Base-by-base conservation (phyloP, 768 basidiomycete species). In the Scleroderma bovista region DNA sequence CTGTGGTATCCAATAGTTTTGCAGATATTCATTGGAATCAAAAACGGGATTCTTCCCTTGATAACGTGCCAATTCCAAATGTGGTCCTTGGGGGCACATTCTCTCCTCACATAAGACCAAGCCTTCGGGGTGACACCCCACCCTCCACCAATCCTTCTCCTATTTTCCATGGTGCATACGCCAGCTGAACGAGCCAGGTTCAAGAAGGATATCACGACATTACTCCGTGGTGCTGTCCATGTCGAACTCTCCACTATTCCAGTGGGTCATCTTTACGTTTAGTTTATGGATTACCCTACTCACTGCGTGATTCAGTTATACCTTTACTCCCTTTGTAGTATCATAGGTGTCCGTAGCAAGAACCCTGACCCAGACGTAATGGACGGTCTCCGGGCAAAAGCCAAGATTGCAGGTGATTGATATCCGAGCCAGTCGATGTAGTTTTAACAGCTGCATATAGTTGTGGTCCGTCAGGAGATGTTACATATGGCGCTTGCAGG, bases 381-480 rank as follows among this genome's bases (percentile, higher is more conserved):
- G 20, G 49, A 16, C 11, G 49, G 49, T 10, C n/a, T 19, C 8
- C 15, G 19, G 13, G 34, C 49, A 13, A 50, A 34, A 24, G 22
- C 22, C 15, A 44, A 36, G 34, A 50, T 50, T 37, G 15, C 33
- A 42, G 43, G 49, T 45, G 32, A n/a, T 44, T 38, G n/a, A n/a
- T 2, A 17, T 15, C 12, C 17, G 9, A 22, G 6, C 23, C 29
- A 19, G 17, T 9, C 6, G 5, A 36, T 44, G 7, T 7, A 17
- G 19, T 44, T 16, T 2, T 44, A 39, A 45, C 42, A 12, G 12
- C 5, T 34, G 13, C 16, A 24, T 22, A 16, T 26, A 59, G 57
- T 43, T 29, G 45, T 59, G 38, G 55, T 46, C 10, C 43, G 51
- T 34, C 57, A 59, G 46, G 57, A 59, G 46, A 59, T 59, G 57